Percentiles rank a stretch among this genome's conserved stretches.
Evolutionary conservation across 78 protist genomes (phyloP).

Genomic region (Planoprotostelium fungivorum): DNA sequence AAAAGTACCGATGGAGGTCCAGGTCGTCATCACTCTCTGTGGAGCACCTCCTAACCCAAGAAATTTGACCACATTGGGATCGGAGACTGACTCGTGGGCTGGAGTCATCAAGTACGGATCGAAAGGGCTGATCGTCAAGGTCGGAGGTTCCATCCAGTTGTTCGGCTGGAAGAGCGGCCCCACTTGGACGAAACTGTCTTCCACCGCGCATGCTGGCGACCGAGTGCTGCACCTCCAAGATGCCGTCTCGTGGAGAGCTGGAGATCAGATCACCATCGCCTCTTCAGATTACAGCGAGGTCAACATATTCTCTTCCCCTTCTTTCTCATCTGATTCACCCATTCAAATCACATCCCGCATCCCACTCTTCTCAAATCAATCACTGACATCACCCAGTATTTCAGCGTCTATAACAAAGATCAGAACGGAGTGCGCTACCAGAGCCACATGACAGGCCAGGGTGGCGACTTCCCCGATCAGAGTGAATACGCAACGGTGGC

Average conservation of each 20-base stretch:
- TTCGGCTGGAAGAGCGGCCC: neutral
- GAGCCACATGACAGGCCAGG: neutral
- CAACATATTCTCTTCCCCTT: neutral
- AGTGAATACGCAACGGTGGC: neutral
- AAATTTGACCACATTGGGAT: neutral
- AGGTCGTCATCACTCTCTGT: neutral
- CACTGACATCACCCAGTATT: neutral
- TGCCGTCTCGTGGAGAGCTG: neutral
- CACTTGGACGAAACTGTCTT: neutral
- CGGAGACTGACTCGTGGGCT: neutral
- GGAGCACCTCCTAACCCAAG: neutral
- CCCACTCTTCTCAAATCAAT: no score
- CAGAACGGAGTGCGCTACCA: neutral
- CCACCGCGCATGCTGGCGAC: neutral
- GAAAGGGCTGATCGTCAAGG: neutral
- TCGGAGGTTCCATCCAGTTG: neutral
- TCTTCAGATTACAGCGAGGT: neutral
- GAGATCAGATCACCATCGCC: neutral
- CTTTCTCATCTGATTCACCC: no score
- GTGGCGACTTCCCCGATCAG: neutral
- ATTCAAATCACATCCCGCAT: no score
- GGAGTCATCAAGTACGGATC: neutral
- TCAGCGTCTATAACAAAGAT: neutral
- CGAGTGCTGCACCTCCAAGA: neutral
- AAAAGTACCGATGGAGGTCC: neutral